A percentile compares a stretch with the other conserved stretches of the same genome.
These are phyloP conservation scores for Lactuca sativa DNA, from an alignment of 129 eudicot genomes.

Conservation along the genomic window DNA sequence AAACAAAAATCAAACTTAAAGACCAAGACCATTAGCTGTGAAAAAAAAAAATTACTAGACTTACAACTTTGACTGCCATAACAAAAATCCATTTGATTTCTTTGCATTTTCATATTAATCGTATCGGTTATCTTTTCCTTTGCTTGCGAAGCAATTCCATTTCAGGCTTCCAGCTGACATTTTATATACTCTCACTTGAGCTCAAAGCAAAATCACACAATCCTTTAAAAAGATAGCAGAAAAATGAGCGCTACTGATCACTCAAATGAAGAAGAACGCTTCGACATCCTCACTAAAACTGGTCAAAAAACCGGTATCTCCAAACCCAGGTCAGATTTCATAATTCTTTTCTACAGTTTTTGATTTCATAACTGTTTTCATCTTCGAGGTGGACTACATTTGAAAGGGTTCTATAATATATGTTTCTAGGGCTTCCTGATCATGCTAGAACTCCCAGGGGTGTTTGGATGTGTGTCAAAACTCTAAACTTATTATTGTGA, in stretches of 20 bases:
- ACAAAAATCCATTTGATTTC: too few relatives aligned
- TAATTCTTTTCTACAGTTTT: neutral
- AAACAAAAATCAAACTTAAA: too few relatives aligned
- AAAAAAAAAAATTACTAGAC: too few relatives aligned
- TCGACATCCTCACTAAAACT: conserved; percentile 67
- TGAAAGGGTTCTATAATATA: neutral
- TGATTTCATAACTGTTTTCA: neutral
- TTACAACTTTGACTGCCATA: too few relatives aligned
- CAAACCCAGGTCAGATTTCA: conserved; percentile 57
- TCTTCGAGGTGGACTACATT: neutral
- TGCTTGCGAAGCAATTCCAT: neutral
- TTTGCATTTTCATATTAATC: too few relatives aligned
- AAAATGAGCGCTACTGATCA: conserved; percentile 22
- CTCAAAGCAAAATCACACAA: conserved; percentile 1
- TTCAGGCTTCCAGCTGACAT: neutral
- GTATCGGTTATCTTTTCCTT: neutral
- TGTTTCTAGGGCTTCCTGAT: neutral
- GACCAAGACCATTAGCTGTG: too few relatives aligned
- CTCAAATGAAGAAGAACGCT: conserved; percentile 49
- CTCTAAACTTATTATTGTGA: neutral
- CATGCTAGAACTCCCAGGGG: neutral
- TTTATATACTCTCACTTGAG: neutral
- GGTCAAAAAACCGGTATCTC: conserved; percentile 73
- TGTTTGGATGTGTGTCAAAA: neutral
- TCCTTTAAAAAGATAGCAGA: neutral